A percentile compares a stretch with the other conserved stretches of the same genome.
phyloP scores from a whole-genome alignment of 2,329 filamentous ascomycete species.

The Fusarium tjaetaba region DNA sequence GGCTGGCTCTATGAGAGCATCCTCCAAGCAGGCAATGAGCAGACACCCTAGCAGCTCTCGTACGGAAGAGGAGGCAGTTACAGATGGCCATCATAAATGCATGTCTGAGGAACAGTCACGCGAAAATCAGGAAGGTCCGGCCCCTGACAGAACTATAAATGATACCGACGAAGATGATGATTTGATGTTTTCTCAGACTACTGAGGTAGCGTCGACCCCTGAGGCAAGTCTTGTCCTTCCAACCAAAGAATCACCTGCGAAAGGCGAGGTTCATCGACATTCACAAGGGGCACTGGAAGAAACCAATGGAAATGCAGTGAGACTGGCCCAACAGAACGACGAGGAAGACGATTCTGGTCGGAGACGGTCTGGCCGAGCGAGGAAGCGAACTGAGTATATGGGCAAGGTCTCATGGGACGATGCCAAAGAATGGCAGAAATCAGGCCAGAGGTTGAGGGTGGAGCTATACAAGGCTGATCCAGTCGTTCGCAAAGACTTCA shows the following conservation, averaged over 20 bases:
- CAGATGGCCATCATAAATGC: not conserved
- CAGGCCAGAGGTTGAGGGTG: slow-evolving; percentile 15
- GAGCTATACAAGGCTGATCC: slow-evolving; percentile 20
- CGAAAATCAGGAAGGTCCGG: not conserved
- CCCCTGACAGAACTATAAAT: slow-evolving; percentile 3
- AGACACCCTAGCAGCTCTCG: not conserved
- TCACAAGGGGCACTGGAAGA: not conserved
- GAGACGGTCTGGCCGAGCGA: slow-evolving; percentile 42
- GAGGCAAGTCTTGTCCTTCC: not conserved
- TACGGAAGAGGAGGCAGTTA: not conserved
- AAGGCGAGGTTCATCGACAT: not conserved
- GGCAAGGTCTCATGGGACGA: slow-evolving; percentile 46
- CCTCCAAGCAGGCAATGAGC: not conserved
- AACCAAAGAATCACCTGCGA: not conserved
- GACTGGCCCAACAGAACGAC: not conserved
- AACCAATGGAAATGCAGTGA: not conserved
- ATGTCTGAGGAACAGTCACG: not conserved
- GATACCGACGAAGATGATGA: slow-evolving; percentile 43
- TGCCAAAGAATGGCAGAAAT: slow-evolving; percentile 22
- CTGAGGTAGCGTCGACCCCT: not conserved
- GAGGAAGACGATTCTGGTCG: slow-evolving; percentile 23
- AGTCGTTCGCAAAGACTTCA: slow-evolving; percentile 8
- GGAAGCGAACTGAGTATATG: slow-evolving; percentile 45
- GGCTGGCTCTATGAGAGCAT: slow-evolving; percentile 32
- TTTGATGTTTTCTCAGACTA: slow-evolving; percentile 10